phyloP scores from a whole-genome alignment of 352 stramenopile genomes.

The Globisporangium yorkense region DNA sequence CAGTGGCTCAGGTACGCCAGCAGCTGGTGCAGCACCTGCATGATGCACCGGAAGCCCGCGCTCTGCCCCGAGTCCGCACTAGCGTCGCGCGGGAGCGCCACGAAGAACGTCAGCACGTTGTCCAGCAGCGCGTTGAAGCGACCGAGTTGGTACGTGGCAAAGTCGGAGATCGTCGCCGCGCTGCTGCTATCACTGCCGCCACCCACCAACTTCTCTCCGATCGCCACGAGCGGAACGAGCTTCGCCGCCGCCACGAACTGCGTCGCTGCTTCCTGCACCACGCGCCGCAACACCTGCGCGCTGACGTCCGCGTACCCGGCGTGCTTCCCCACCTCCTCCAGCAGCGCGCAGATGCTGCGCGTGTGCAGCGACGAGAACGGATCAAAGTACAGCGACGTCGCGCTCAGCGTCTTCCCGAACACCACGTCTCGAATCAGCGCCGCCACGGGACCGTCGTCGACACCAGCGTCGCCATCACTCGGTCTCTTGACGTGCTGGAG shows the following conservation, averaged over 20 bases:
- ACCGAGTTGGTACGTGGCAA: slow-evolving; percentile 36
- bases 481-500: slow-evolving; percentile 20
- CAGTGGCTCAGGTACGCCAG: slow-evolving; percentile 50
- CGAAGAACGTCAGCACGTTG: slow-evolving; percentile 62
- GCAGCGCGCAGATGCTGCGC: slow-evolving; percentile 35
- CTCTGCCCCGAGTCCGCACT: slow-evolving; percentile 14
- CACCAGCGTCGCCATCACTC: background rate
- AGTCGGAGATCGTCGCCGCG: slow-evolving; percentile 5
- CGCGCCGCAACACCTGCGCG: slow-evolving; percentile 18
- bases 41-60: slow-evolving; percentile 41
- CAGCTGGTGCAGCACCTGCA: slow-evolving; percentile 60
- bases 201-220: slow-evolving; percentile 16
- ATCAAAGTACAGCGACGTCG: slow-evolving; percentile 43
- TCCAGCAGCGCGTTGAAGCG: slow-evolving; percentile 54
- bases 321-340: slow-evolving; percentile 45
- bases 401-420: slow-evolving; percentile 27
- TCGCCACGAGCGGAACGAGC: slow-evolving; percentile 30
- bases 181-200: slow-evolving; percentile 2
- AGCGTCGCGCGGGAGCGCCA: slow-evolving; percentile 30
- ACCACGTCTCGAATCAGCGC: slow-evolving; percentile 55
- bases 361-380: slow-evolving; percentile 52
- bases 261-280: slow-evolving; percentile 23
- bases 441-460: slow-evolving; percentile 21
- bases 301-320: slow-evolving; percentile 21
- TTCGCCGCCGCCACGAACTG: slow-evolving; percentile 35